A percentile compares a stretch with the other conserved stretches of the same genome.
phyloP scores from a whole-genome alignment of 2,329 filamentous ascomycete species.

The Aspergillus fischeri region DNA sequence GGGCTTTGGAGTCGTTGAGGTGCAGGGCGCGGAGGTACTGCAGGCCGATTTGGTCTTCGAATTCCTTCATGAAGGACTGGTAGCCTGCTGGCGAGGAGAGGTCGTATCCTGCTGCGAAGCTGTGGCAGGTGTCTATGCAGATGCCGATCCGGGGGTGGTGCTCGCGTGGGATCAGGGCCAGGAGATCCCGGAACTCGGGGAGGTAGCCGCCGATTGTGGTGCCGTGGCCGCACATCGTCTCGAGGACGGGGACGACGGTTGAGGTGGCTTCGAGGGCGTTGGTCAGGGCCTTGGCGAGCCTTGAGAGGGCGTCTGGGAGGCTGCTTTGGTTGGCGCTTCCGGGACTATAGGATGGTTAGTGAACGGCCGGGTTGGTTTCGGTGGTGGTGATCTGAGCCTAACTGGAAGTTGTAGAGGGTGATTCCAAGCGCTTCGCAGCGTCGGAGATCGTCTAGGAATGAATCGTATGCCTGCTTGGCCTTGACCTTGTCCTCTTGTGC shows the following conservation, averaged over 20 bases:
- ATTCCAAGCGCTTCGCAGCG: slow-evolving; percentile 86
- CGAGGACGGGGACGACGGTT: slow-evolving; percentile 75
- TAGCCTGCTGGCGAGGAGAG: slow-evolving; percentile 72
- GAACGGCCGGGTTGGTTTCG: not conserved
- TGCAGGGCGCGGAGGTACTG: slow-evolving; percentile 82
- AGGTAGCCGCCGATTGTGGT: slow-evolving; percentile 84
- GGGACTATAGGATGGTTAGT: slow-evolving; percentile 47
- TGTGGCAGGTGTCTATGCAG: slow-evolving; percentile 94
- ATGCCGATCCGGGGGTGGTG: slow-evolving; percentile 84
- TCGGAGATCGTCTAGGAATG: slow-evolving; percentile 81
- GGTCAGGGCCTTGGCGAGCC: slow-evolving; percentile 81
- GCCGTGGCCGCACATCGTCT: slow-evolving; percentile 91
- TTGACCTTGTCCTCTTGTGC: slow-evolving; percentile 77
- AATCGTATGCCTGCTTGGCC: slow-evolving; percentile 76
- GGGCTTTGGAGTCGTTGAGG: slow-evolving; percentile 93
- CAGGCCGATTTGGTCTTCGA: slow-evolving; percentile 72
- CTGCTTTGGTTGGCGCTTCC: slow-evolving; percentile 70
- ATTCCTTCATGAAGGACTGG: slow-evolving; percentile 66
- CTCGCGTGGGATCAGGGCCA: slow-evolving; percentile 63
- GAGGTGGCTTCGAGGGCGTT: slow-evolving; percentile 71
- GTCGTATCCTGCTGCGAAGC: slow-evolving; percentile 92
- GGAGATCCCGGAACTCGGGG: slow-evolving; percentile 81
- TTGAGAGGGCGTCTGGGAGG: slow-evolving; percentile 65
- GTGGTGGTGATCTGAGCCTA: slow-evolving; percentile 9
- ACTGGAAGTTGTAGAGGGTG: slow-evolving; percentile 93